A percentile compares a stretch with the other conserved stretches of the same genome.
phyloP scores from a whole-genome alignment of 306 rosid species.

The Malus sieversii region DNA sequence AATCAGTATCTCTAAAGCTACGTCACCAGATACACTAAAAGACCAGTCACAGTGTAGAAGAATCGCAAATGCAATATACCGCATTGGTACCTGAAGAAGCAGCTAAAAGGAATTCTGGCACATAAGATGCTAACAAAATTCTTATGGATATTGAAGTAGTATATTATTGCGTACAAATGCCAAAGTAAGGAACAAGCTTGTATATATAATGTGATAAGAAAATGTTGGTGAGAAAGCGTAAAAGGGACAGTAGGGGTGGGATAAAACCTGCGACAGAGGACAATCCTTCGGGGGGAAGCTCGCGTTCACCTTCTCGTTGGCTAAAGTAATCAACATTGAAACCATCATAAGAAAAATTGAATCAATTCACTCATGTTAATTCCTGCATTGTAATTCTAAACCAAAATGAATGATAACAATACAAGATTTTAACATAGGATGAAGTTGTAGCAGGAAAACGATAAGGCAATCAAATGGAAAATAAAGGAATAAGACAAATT shows the following conservation, averaged over 20 bases:
- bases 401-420: not conserved
- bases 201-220: not conserved
- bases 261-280: slow-evolving; percentile 73
- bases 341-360: not conserved
- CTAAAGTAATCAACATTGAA: not conserved
- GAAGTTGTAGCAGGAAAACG: not conserved
- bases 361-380: not conserved
- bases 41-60: not conserved
- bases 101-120: not conserved
- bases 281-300: slow-evolving; percentile 33
- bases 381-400: not conserved
- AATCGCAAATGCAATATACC: not conserved
- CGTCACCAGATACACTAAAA: not conserved
- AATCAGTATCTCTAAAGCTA: not conserved
- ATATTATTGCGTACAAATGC: not conserved
- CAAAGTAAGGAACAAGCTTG: not conserved
- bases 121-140: not conserved
- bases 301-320: slow-evolving; percentile 53
- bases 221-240: slow-evolving; percentile 7
- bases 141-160: not conserved
- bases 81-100: not conserved
- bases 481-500: not conserved
- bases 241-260: slow-evolving; percentile 1
- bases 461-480: not conserved
- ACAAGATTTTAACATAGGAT: not conserved